Evolutionary conservation across 2,329 filamentous ascomycete species (phyloP).

Genomic region (Paecilomyces formosus): DNA sequence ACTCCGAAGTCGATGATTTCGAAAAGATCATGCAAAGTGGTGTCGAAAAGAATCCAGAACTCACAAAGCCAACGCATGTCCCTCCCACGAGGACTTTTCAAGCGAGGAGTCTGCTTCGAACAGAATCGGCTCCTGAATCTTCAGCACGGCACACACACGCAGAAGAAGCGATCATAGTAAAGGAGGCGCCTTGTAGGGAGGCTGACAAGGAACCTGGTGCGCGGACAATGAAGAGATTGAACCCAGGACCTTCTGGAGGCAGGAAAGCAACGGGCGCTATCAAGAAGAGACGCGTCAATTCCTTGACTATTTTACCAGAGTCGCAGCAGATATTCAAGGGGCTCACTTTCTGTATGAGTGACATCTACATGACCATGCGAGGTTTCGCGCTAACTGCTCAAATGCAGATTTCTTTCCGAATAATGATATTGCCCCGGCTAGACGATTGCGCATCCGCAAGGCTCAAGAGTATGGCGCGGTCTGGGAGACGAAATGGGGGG

Average conservation of each 20-base stretch:
- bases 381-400: conserved; percentile 3
- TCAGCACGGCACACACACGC: background rate
- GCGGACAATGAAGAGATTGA: background rate
- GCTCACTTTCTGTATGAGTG: conserved; percentile 49
- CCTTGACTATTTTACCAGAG: conserved; percentile 43
- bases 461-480: conserved; percentile 66
- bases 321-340: conserved; percentile 52
- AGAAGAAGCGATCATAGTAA: background rate
- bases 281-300: conserved; percentile 21
- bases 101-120: background rate
- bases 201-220: background rate
- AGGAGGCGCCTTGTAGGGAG: background rate
- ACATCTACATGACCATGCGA: background rate
- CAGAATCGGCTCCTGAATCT: background rate
- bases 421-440: conserved; percentile 60
- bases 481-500: conserved; percentile 55
- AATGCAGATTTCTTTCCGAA: conserved; percentile 66
- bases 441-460: conserved; percentile 66
- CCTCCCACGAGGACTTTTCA: background rate
- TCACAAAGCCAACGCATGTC: background rate
- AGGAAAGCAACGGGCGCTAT: background rate
- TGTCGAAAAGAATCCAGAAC: background rate
- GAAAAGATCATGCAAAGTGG: conserved; percentile 8
- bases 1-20: conserved; percentile 14
- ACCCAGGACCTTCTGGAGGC: background rate